A percentile compares a stretch with the other conserved stretches of the same genome.
Conservation (phyloP, 1,284 basidiomycete species). For the Tylopilus sp. region DNA sequence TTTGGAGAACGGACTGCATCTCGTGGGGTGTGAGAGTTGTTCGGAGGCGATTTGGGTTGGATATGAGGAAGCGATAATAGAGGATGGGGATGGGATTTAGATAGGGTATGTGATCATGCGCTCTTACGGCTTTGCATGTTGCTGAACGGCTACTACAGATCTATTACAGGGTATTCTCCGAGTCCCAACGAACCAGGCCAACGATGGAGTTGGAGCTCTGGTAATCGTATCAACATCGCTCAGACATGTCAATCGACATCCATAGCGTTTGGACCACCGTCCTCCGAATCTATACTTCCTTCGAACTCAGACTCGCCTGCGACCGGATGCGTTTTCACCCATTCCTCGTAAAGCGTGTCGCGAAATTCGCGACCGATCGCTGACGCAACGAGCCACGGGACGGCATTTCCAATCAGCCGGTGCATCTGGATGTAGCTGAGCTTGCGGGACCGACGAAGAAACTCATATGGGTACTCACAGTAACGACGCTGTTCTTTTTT, state of each 20-base stretch:
- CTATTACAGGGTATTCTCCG: too few species aligned
- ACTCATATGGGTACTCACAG: conserved; percentile 54
- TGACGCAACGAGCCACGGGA: conserved; percentile 69
- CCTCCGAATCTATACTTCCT: conserved; percentile 16
- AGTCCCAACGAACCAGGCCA: too few species aligned
- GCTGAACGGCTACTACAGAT: conserved; percentile 3
- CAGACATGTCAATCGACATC: conserved; percentile 31
- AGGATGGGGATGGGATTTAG: conserved; percentile 4
- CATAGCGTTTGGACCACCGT: conserved; percentile 32
- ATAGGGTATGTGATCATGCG: neutral
- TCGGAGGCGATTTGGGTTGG: conserved; percentile 86
- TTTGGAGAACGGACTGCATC: conserved; percentile 74
- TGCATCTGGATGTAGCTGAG: conserved; percentile 64
- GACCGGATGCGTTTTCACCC: conserved; percentile 47
- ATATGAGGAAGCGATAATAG: conserved; percentile 63
- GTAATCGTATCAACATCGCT: neutral
- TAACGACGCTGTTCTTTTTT: conserved; percentile 60
- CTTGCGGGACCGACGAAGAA: neutral
- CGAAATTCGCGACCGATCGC: conserved; percentile 74
- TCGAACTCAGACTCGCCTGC: conserved; percentile 14
- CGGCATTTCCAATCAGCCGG: conserved; percentile 81
- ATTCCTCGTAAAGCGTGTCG: conserved; percentile 60
- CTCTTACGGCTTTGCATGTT: neutral
- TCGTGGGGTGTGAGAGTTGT: conserved; percentile 75
- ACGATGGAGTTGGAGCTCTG: too few species aligned